phyloP scores from a whole-genome alignment of 805 yeast genomes.

The Hemisphaericaspora nanyangensis region DNA sequence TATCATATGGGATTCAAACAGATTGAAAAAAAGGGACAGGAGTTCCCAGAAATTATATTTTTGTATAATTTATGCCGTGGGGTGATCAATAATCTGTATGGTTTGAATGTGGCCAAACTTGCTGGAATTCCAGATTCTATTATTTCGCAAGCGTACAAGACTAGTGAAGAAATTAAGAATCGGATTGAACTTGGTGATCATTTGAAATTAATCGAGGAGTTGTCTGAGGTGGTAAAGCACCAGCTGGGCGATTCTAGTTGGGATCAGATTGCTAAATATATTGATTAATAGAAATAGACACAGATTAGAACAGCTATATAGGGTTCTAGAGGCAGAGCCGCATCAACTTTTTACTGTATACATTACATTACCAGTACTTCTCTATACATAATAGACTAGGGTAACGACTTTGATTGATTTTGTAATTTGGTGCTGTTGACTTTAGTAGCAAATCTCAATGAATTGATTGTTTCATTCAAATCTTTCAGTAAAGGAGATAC shows the following conservation, averaged over 20 bases:
- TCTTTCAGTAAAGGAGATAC: slow-evolving; percentile 64
- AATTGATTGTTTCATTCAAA: slow-evolving; percentile 74
- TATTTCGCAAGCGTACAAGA: slow-evolving; percentile 40
- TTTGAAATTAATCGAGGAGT: background rate
- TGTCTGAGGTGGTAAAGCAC: background rate
- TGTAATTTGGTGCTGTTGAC: slow-evolving; percentile 53
- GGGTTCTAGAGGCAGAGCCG: too few species aligned
- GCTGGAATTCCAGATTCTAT: slow-evolving; percentile 56
- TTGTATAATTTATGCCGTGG: slow-evolving; percentile 35
- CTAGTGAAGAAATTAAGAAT: slow-evolving; percentile 30
- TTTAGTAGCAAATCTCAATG: slow-evolving; percentile 84
- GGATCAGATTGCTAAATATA: too few species aligned
- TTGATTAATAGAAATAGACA: too few species aligned
- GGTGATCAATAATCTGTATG: slow-evolving; percentile 60
- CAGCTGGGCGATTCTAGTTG: background rate
- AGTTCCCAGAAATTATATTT: slow-evolving; percentile 37
- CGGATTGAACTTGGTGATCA: slow-evolving; percentile 18
- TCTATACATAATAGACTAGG: too few species aligned
- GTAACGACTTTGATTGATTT: too few species aligned
- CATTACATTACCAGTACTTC: too few species aligned
- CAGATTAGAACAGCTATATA: too few species aligned
- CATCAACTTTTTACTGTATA: too few species aligned
- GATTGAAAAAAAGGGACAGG: slow-evolving; percentile 17
- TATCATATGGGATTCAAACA: slow-evolving; percentile 69
- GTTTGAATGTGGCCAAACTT: slow-evolving; percentile 77